These are phyloP conservation scores for Lasiosphaeris hirsuta DNA, from an alignment of 495 filamentous ascomycete genomes.

Conservation along the genomic window DNA sequence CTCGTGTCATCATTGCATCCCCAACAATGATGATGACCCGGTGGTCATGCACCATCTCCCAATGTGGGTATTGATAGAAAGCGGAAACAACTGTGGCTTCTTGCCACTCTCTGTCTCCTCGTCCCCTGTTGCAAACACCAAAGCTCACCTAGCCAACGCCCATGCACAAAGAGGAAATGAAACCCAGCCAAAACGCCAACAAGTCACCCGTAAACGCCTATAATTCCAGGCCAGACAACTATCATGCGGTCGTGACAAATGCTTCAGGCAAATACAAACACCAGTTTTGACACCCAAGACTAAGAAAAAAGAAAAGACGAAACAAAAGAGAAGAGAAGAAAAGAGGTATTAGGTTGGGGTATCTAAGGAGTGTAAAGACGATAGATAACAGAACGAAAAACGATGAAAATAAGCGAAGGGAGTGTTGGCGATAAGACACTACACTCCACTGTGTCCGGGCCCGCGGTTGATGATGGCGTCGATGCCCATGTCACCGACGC, in stretches of 20 bases:
- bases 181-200: neutral
- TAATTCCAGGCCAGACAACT: neutral
- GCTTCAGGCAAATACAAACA: neutral
- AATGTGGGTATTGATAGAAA: too few relatives aligned
- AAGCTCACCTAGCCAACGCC: too few relatives aligned
- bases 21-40: too few relatives aligned
- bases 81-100: too few relatives aligned
- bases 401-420: slow-evolving; percentile 7
- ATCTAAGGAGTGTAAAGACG: slow-evolving; percentile 7
- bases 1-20: too few relatives aligned
- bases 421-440: neutral
- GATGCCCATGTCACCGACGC: slow-evolving; percentile 54
- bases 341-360: slow-evolving; percentile 4
- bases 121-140: too few relatives aligned
- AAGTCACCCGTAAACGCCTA: too few relatives aligned
- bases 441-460: slow-evolving; percentile 16
- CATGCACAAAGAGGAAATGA: neutral
- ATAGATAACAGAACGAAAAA: slow-evolving; percentile 3
- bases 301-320: neutral
- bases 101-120: too few relatives aligned
- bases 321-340: slow-evolving; percentile 4
- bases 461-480: slow-evolving; percentile 53
- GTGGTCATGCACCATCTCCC: too few relatives aligned
- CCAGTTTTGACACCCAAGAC: neutral
- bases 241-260: slow-evolving; percentile 8